Base-by-base conservation (phyloP, 2,329 filamentous ascomycete genomes). In the Colletotrichum caudatum region DNA sequence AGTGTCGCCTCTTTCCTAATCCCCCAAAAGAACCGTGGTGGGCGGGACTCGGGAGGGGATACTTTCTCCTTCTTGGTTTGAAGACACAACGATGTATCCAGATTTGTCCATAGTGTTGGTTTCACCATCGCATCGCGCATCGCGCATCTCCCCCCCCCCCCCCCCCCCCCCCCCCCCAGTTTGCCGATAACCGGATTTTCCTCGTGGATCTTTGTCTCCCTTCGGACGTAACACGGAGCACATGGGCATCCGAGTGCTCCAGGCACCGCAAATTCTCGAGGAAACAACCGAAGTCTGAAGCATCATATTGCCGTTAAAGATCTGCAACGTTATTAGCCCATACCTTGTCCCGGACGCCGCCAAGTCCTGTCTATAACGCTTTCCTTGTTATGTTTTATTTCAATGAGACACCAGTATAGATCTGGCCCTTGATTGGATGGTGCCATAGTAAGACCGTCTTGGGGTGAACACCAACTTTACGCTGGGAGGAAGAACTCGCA, bases 141-240 rank as follows among this genome's bases (percentile, higher is more conserved):
- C 48, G 8, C 6, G 41, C 18, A n/a, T 54, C 48, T 41, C 48
- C 23, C 33, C 39, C 33, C 33, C 48, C 23, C 39, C 48, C 23
- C 33, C 39, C 33, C 33, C 48, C 23, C 39, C 26, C 26, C 26
- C 26, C 39, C 37, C 33, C 33, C 50, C 23, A 37, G 8, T 14
- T 48, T 66, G 46, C 66, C 46, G 54, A 56, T 20, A 60, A 33
- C 67, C 67, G 54, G 66, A 56, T 44, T 5, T 14, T 39, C 12
- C 3, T 20, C 23, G 20, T 54, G n/a, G 41, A 50, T 16, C 26
- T 20, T 20, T 14, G 26, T 33, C 12, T 53, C 5, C 20, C 35
- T 7, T 61, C 5, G 16, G 26, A 16, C 48, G 46, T 33, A n/a
- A 46, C 64, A 58, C 56, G 68, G 68, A 44, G 61, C 57, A 51